Conservation (phyloP, 2,329 filamentous ascomycete genomes). For the Xylaria sp. region DNA sequence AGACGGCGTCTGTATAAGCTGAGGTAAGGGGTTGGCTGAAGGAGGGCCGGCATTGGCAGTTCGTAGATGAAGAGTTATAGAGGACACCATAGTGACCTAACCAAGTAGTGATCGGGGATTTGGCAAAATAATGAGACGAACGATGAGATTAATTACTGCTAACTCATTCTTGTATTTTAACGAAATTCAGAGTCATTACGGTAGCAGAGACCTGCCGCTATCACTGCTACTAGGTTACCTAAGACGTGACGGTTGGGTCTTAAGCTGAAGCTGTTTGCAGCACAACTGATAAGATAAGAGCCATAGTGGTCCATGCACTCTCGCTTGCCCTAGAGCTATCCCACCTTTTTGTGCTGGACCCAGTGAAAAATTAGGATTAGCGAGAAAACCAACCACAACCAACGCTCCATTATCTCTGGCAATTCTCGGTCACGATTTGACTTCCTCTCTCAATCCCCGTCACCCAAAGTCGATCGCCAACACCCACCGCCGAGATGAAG, state of each 20-base stretch:
- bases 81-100: slow-evolving; percentile 47
- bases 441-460: slow-evolving; percentile 47
- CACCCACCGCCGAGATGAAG: slow-evolving; percentile 73
- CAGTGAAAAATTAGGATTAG: slow-evolving; percentile 48
- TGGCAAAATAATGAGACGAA: not conserved
- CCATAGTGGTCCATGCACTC: slow-evolving; percentile 41
- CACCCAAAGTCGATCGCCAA: slow-evolving; percentile 50
- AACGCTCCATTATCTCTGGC: slow-evolving; percentile 41
- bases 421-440: slow-evolving; percentile 45
- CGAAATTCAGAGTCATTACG: not conserved
- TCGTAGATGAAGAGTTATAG: slow-evolving; percentile 57
- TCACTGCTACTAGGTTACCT: not conserved
- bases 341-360: slow-evolving; percentile 43
- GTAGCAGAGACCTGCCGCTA: not conserved
- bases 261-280: not conserved
- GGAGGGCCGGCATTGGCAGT: slow-evolving; percentile 40
- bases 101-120: not conserved
- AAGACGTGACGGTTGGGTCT: not conserved
- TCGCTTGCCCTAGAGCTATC: slow-evolving; percentile 43
- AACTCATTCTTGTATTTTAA: not conserved
- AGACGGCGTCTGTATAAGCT: slow-evolving; percentile 86
- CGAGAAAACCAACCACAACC: slow-evolving; percentile 47
- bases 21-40: slow-evolving; percentile 72
- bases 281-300: slow-evolving; percentile 8
- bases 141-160: not conserved